Base-by-base conservation (phyloP, 108 stramenopile genomes). In the Cyclotella sp. region DNA sequence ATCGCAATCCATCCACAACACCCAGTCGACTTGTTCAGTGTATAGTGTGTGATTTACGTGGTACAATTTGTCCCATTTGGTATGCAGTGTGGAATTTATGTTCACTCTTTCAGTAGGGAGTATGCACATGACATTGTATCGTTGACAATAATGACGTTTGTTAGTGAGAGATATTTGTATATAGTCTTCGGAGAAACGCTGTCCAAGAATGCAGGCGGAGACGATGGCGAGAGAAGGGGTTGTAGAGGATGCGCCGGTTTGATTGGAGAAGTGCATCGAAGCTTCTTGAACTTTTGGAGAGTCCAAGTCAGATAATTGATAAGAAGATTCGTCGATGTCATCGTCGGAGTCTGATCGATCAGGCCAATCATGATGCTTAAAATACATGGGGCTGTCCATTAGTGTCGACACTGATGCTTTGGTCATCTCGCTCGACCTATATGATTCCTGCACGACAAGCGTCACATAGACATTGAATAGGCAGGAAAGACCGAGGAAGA, bases 1-100 rank as follows among this genome's bases (percentile, higher is more conserved):
- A 68, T 76, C 75, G 44, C 75, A 76, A 28, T 76, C 75, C 46
- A 76, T 59, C 75, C 75, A 76, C 21, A 76, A 19, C n/a, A 76
- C 5, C 75, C 75, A 76, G n/a, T 76, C 75, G 19, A 59, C 75
- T 16, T 59, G 29, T 28, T 14, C 2, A 0, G 45, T 45, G 0
- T 75, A 8, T 18, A 76, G 15, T 28, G 75, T 76, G 12, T 30
- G 22, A 29, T 59, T 76, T 4, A 76, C 57, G 30, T 59, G 57
- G 46, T 59, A 66, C 2, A 76, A 30, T 59, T 76, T 76, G 21
- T 76, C 75, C 75, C 75, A 76, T 52, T 76, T 76, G 9, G 63
- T 34, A 30, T 55, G 63, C 21, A 45, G 9, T 15, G 34, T 45
- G 8, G 52, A 55, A 0, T 44, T 13, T 8, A 12, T 42, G 15